Percentiles rank a stretch among this genome's conserved stretches.
phyloP scores from a whole-genome alignment of 345 rosid species.

The Hibiscus tridactylites region DNA sequence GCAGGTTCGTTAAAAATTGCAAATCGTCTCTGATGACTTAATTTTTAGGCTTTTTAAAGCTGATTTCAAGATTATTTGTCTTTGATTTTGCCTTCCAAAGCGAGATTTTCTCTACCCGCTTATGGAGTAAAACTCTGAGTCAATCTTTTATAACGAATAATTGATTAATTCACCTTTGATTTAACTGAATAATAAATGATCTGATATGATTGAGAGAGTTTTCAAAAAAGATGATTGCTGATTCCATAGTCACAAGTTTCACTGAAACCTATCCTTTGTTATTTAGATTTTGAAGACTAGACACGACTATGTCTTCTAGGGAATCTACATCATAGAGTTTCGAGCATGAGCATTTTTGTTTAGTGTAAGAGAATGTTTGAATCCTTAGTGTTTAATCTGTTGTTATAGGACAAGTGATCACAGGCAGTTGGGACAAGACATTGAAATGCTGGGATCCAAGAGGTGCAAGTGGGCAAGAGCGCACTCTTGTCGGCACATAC shows the following conservation, averaged over 20 bases:
- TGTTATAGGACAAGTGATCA: conserved; percentile 77
- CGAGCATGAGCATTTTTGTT: background rate
- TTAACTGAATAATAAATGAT: background rate
- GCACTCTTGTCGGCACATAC: conserved; percentile 77
- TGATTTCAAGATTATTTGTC: background rate
- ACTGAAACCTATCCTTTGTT: background rate
- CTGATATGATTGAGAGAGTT: background rate
- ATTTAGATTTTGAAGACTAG: background rate
- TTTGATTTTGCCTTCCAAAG: background rate
- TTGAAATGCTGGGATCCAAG: conserved; percentile 97
- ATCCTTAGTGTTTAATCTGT: background rate
- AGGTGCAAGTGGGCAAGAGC: conserved; percentile 85
- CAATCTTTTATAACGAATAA: background rate
- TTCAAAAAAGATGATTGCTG: background rate
- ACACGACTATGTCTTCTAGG: background rate
- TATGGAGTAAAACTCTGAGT: background rate
- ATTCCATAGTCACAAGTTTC: background rate
- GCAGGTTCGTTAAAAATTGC: conserved; percentile 50
- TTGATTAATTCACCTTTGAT: background rate
- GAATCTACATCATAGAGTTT: background rate
- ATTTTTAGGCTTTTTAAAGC: background rate
- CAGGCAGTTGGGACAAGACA: conserved; percentile 95
- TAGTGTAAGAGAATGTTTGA: background rate
- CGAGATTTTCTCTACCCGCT: background rate
- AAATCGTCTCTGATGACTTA: background rate